These are phyloP conservation scores for Trichomonas vaginalis DNA, from an alignment of 208 protist species.

Conservation along the genomic window DNA sequence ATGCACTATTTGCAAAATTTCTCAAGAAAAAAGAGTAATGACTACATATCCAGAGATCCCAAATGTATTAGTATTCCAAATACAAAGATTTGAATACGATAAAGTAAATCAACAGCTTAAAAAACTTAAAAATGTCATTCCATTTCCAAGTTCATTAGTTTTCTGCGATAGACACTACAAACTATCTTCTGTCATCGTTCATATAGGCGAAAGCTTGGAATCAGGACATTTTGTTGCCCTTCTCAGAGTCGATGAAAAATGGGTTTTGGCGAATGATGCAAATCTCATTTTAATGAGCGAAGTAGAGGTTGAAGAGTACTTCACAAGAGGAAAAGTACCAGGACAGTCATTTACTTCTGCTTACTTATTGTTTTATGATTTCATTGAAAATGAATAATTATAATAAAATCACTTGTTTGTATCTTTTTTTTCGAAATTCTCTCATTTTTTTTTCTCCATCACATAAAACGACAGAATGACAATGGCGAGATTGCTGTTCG, in stretches of 20 bases:
- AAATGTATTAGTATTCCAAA: neutral
- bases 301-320: neutral
- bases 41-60: neutral
- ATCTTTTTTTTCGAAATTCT: no score
- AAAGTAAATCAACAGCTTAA: neutral
- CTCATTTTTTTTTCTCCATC: no score
- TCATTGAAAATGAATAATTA: no score
- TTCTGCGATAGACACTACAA: neutral
- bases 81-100: neutral
- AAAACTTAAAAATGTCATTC: neutral
- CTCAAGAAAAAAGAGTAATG: neutral
- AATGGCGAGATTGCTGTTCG: no score
- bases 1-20: neutral
- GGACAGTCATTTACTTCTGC: neutral
- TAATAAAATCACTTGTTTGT: no score
- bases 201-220: neutral
- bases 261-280: neutral
- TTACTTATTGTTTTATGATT: neutral
- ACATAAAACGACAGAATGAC: no score
- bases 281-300: neutral
- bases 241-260: neutral
- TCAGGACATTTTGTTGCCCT: neutral
- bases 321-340: neutral
- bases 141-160: neutral
- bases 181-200: neutral